Evolutionary conservation across 768 basidiomycete genomes (phyloP), one percentile per base, ranked within the genome.

Genomic region (Pleurotus giganteus): DNA sequence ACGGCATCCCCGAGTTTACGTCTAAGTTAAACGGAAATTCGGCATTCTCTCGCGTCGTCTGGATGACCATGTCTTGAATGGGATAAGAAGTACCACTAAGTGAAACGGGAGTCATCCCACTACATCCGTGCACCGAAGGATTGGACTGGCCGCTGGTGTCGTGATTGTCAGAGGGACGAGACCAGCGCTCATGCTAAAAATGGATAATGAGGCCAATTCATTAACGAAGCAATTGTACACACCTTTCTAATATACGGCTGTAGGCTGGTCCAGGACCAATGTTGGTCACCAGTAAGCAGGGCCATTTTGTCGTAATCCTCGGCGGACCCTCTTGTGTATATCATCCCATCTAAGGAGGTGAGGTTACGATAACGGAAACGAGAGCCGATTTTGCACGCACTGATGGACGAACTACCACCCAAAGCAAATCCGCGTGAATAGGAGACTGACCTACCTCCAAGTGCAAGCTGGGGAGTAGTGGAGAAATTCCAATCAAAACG

Each of bases 21-120:
- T 75, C 73, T 13, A 60, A 9, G 42, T 68, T 70, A 58, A 63
- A 73, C 1, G 69, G 69, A 46, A 71, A 75, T 13, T 63, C 58
- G 2, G 53, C 28, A 1, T 60, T 43, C 34, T 67, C 57, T 8
- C 55, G 19, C 3, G 67, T 61, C 1, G 69, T 62, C 42, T 60
- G 43, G 11, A 71, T 31, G 13, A 69, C 63, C 1, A 58, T 57
- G 11, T 47, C 24, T 50, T 66, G 62, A 29, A 61, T 50, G 31
- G 42, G 36, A 3, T 53, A 56, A 12, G 44, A 27, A 53, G 43
- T 67, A n/a, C 60, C 59, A 2, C 62, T 58, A 8, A 66, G 50
- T 34, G 61, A 64, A 53, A 65, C 65, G 4, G 27, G 26, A 41
- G 45, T 60, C 26, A 61, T 57, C 29, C 68, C 67, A 23, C 23